These are phyloP conservation scores for Penicillium mononematosum DNA, from an alignment of 495 filamentous ascomycete species.

Conservation along the genomic window DNA sequence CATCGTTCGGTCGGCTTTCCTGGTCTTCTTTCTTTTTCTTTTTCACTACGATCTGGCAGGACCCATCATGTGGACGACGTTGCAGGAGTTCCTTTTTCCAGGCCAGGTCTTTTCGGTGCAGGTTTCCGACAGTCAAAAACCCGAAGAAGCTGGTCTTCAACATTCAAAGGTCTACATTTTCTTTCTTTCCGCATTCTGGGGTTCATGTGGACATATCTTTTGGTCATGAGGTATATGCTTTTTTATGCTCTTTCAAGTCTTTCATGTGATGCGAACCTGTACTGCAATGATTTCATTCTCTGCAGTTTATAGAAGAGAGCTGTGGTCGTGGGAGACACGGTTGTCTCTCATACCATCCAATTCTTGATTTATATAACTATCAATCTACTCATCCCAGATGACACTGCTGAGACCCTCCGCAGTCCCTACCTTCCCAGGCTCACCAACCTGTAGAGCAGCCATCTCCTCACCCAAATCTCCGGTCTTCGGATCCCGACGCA, in stretches of 20 bases:
- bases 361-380: conserved; percentile 6
- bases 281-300: conserved; percentile 11
- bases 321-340: not conserved
- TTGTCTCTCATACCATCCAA: not conserved
- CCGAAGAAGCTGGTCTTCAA: conserved; percentile 30
- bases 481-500: conserved; percentile 54
- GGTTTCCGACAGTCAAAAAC: conserved; percentile 22
- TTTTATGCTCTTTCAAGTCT: conserved; percentile 7
- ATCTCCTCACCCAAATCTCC: conserved; percentile 55
- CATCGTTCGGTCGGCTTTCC: not conserved
- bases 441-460: conserved; percentile 41
- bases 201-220: conserved; percentile 7
- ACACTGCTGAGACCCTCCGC: conserved; percentile 53
- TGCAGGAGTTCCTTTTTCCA: conserved; percentile 3
- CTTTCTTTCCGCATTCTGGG: conserved; percentile 23
- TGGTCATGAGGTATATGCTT: conserved; percentile 19
- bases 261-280: conserved; percentile 20
- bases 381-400: conserved; percentile 57
- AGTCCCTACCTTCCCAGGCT: conserved; percentile 39
- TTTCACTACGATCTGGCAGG: not conserved
- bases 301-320: conserved; percentile 12
- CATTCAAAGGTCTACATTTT: conserved; percentile 16
- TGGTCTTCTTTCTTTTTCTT: not conserved
- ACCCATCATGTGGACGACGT: conserved; percentile 5
- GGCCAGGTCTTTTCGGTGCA: conserved; percentile 20